phyloP scores from a whole-genome alignment of 257 asterid species.

The Petunia secreta region DNA sequence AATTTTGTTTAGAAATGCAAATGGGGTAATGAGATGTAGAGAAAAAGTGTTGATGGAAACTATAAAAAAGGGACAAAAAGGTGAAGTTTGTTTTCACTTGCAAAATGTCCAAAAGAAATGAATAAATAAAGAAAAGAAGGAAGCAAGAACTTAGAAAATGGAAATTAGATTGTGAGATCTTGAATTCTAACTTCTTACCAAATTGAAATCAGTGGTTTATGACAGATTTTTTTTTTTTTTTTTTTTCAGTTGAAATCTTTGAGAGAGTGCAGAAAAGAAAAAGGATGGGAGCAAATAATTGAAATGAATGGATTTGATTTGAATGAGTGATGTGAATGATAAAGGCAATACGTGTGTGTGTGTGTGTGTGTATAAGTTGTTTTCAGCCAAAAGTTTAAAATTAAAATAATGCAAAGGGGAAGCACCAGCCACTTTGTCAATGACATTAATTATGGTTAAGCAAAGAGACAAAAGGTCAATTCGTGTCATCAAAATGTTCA shows the following conservation, averaged over 20 bases:
- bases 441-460: background rate
- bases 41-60: slow-evolving; percentile 26
- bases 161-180: background rate
- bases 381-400: background rate
- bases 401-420: background rate
- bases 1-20: background rate
- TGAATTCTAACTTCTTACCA: background rate
- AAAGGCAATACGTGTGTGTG: slow-evolving; percentile 53
- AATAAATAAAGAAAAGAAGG: background rate
- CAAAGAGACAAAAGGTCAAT: slow-evolving; percentile 37
- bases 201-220: background rate
- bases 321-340: slow-evolving; percentile 39
- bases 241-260: background rate
- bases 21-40: slow-evolving; percentile 28
- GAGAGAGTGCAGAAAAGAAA: background rate
- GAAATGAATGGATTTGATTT: background rate
- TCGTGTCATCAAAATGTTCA: slow-evolving; percentile 24
- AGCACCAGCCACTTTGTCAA: background rate
- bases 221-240: background rate
- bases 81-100: slow-evolving; percentile 12
- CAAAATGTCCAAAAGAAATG: background rate
- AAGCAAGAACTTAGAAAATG: background rate
- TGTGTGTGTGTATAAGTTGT: slow-evolving; percentile 39
- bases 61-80: slow-evolving; percentile 19
- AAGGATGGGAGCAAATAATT: slow-evolving; percentile 20